A percentile compares a stretch with the other conserved stretches of the same genome.
phyloP scores from a whole-genome alignment of 805 yeast species.

The Kluyveromyces dobzhanskii region DNA sequence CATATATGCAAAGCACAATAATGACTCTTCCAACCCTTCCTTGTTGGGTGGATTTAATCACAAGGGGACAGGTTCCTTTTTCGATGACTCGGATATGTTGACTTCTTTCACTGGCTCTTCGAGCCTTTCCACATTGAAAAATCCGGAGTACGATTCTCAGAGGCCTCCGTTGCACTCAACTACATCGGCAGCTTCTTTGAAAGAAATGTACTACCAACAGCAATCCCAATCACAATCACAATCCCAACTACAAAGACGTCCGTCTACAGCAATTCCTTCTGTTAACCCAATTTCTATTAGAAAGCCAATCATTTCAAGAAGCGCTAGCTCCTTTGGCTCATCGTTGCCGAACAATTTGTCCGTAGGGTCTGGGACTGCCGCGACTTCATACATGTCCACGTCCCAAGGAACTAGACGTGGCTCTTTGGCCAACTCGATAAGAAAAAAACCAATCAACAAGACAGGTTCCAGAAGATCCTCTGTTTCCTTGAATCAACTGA shows the following conservation, averaged over 20 bases:
- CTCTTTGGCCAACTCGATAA: slow-evolving; percentile 5
- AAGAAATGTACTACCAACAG: slow-evolving; percentile 6
- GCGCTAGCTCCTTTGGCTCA: slow-evolving; percentile 5
- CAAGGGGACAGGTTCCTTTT: slow-evolving; percentile 2
- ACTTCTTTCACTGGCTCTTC: slow-evolving; percentile 2
- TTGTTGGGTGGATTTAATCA: not conserved
- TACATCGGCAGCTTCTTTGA: slow-evolving; percentile 7
- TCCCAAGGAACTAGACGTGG: slow-evolving; percentile 7
- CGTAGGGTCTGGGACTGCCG: not conserved
- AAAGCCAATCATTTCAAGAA: slow-evolving; percentile 6
- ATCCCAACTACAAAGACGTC: slow-evolving; percentile 3
- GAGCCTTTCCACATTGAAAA: slow-evolving; percentile 3
- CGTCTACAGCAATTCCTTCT: slow-evolving; percentile 1
- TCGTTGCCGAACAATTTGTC: slow-evolving; percentile 4
- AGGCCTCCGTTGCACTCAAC: slow-evolving; percentile 9
- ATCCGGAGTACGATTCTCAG: slow-evolving; percentile 4
- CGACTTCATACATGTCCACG: slow-evolving; percentile 5
- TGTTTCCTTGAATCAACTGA: slow-evolving; percentile 1
- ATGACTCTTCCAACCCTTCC: slow-evolving; percentile 6
- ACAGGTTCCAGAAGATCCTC: slow-evolving; percentile 8
- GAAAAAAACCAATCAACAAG: slow-evolving; percentile 8
- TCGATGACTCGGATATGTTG: slow-evolving; percentile 4
- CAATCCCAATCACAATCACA: not conserved
- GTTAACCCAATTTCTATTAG: slow-evolving; percentile 9
- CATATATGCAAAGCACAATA: slow-evolving; percentile 1